Conservation (phyloP, 1,284 basidiomycete species). For the Cutaneotrichosporon daszewskae region DNA sequence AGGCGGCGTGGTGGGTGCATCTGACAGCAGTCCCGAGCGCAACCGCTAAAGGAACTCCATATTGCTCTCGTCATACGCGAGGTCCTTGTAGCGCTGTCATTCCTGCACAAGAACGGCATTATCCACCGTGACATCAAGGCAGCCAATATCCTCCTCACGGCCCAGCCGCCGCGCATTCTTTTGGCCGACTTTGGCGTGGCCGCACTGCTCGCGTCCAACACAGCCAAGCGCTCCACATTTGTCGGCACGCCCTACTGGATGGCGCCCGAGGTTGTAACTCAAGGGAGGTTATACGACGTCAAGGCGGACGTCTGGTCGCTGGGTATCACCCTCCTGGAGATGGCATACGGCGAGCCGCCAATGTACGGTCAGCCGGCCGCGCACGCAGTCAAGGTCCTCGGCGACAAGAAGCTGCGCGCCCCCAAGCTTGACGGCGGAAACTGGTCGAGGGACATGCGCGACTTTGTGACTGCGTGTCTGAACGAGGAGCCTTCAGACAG, state of each 20-base stretch:
- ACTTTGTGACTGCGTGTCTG: conserved; percentile 80
- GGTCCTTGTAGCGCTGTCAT: conserved; percentile 74
- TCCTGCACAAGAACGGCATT: conserved; percentile 87
- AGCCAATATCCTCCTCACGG: conserved; percentile 86
- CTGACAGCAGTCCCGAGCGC: conserved; percentile 71
- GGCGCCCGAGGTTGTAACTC: conserved; percentile 93
- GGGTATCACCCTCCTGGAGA: conserved; percentile 90
- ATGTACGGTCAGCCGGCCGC: conserved; percentile 77
- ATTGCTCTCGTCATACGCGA: conserved; percentile 84
- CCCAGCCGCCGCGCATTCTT: conserved; percentile 73
- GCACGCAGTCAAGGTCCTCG: conserved; percentile 85
- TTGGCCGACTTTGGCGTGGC: conserved; percentile 97
- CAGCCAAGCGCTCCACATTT: conserved; percentile 87
- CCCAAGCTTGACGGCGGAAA: conserved; percentile 74
- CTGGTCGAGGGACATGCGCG: conserved; percentile 74
- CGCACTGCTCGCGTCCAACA: conserved; percentile 76
- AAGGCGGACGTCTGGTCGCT: conserved; percentile 97
- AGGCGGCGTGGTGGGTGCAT: conserved; percentile 20
- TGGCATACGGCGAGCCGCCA: conserved; percentile 59
- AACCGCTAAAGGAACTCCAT: conserved; percentile 82
- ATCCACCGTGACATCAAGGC: conserved; percentile 96
- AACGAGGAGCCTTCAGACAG: conserved; percentile 77
- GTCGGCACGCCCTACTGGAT: conserved; percentile 98
- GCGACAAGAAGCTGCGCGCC: conserved; percentile 57
- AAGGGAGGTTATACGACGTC: conserved; percentile 81